Conservation (phyloP, 2,329 filamentous ascomycete species). For the Sporothrix euskadiensis region DNA sequence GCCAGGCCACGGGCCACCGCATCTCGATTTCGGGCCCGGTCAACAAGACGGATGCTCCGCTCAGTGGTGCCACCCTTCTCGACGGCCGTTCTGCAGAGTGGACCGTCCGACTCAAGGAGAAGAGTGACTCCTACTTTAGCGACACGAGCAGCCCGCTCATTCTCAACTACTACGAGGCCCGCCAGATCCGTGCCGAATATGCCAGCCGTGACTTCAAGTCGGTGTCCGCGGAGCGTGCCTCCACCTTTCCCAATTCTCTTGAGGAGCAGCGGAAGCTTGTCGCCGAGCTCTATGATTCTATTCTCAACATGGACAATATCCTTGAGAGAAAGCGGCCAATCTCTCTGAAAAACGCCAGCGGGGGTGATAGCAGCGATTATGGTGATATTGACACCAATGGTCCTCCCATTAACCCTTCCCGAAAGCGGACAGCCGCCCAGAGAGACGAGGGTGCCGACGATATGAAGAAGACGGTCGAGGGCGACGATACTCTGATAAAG, state of each 20-base stretch:
- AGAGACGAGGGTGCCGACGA: neutral
- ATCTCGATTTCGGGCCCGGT: neutral
- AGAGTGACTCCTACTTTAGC: neutral
- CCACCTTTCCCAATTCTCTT: constrained; percentile 32
- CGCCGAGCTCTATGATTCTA: constrained; percentile 37
- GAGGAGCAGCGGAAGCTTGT: constrained; percentile 36
- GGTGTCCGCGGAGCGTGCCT: neutral
- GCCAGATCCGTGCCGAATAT: constrained; percentile 31
- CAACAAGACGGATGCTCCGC: constrained; percentile 14
- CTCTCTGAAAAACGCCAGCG: constrained; percentile 7
- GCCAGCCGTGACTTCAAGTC: constrained; percentile 29
- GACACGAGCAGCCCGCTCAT: constrained; percentile 23
- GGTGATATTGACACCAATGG: neutral
- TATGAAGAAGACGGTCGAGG: neutral
- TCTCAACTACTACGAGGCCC: constrained; percentile 24
- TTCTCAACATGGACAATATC: constrained; percentile 31
- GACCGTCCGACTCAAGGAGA: constrained; percentile 26
- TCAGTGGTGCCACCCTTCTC: constrained; percentile 23
- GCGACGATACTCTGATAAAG: neutral
- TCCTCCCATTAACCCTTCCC: neutral
- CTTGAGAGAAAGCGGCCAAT: constrained; percentile 29
- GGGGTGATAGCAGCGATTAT: neutral
- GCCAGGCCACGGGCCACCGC: constrained; percentile 21
- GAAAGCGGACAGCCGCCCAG: neutral
- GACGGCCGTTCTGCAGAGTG: constrained; percentile 27